A percentile compares a stretch with the other conserved stretches of the same genome.
These are phyloP conservation scores for Sphenostylis stenocarpa DNA, from an alignment of 306 rosid species.

Conservation along the genomic window DNA sequence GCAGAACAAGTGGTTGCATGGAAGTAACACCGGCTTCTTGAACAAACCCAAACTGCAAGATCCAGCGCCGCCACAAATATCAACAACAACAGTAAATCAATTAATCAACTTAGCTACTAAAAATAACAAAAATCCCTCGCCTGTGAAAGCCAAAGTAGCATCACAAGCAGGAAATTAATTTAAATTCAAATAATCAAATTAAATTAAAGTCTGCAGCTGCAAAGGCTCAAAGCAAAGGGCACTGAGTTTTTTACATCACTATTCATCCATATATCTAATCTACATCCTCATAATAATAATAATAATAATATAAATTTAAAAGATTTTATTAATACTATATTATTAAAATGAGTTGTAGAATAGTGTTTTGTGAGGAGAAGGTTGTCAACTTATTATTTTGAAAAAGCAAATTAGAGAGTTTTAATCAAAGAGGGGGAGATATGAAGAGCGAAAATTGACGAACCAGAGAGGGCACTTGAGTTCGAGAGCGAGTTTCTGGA, in stretches of 20 bases:
- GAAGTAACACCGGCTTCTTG: slow-evolving; percentile 63
- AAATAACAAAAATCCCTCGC: background rate
- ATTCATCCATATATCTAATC: too few relatives aligned
- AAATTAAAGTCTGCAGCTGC: background rate
- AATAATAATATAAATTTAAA: too few relatives aligned
- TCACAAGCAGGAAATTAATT: background rate
- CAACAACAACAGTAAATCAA: background rate
- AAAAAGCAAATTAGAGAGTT: too few relatives aligned
- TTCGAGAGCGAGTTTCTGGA: slow-evolving; percentile 85
- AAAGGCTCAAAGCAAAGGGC: background rate
- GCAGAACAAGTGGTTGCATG: slow-evolving; percentile 91
- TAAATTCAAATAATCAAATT: too few relatives aligned
- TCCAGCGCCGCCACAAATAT: slow-evolving; percentile 16
- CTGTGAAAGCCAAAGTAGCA: background rate
- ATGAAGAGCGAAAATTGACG: background rate
- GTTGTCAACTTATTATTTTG: too few relatives aligned
- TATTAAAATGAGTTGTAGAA: too few relatives aligned
- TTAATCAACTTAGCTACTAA: background rate
- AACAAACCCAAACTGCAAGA: slow-evolving; percentile 64
- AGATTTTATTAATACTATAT: too few relatives aligned
- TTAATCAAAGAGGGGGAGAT: background rate
- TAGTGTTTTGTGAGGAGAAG: too few relatives aligned
- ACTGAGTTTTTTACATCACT: too few relatives aligned
- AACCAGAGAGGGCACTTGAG: slow-evolving; percentile 96
- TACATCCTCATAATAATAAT: too few relatives aligned